These are phyloP conservation scores for Brasenia schreberi DNA, from an alignment of 164 flowering plant species.

Conservation along the genomic window DNA sequence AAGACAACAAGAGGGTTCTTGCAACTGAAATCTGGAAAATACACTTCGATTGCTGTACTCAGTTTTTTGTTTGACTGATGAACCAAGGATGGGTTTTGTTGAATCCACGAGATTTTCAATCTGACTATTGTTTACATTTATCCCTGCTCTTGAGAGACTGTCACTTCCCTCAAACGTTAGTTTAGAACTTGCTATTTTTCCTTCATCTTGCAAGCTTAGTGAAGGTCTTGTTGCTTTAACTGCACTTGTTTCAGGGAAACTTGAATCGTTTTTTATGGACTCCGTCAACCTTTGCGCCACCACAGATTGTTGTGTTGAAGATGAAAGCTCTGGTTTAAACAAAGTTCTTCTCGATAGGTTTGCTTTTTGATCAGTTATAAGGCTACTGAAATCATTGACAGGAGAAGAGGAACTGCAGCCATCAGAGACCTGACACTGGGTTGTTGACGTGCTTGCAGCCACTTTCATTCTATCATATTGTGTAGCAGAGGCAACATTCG, in stretches of 20 bases:
- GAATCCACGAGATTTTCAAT: neutral
- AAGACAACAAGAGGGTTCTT: neutral
- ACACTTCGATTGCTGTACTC: neutral
- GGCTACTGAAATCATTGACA: slow-evolving; percentile 36
- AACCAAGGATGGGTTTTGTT: no score
- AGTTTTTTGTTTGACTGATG: neutral
- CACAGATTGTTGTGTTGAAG: neutral
- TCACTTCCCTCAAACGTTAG: neutral
- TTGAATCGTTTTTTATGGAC: neutral
- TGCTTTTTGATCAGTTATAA: slow-evolving; percentile 11
- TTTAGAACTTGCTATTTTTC: neutral
- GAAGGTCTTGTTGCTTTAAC: neutral
- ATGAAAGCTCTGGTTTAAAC: neutral
- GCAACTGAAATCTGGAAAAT: neutral
- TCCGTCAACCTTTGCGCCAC: slow-evolving; percentile 5
- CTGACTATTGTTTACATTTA: neutral
- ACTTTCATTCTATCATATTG: slow-evolving; percentile 10
- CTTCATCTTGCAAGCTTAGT: neutral
- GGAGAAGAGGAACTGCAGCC: slow-evolving; percentile 55
- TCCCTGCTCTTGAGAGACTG: neutral
- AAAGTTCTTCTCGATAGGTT: slow-evolving; percentile 9
- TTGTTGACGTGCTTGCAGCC: slow-evolving; percentile 20
- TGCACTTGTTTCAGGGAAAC: neutral
- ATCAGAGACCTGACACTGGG: slow-evolving; percentile 27
- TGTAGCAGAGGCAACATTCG: slow-evolving; percentile 10